These are phyloP conservation scores for Begonia masoniana DNA, from an alignment of 306 rosid species.

Conservation along the genomic window DNA sequence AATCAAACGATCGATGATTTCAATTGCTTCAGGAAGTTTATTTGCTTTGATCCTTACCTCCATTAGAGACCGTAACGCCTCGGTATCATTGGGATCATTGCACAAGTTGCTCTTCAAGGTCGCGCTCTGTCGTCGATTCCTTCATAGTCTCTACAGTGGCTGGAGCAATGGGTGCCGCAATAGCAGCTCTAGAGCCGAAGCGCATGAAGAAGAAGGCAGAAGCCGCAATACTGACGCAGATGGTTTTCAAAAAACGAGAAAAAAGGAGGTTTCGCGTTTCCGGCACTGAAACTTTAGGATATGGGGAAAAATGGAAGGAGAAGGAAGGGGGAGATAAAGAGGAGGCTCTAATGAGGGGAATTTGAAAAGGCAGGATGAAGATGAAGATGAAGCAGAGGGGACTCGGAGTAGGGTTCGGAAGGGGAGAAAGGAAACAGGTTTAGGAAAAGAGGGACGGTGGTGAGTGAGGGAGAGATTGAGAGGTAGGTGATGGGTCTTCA, in stretches of 20 bases:
- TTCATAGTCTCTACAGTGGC: constrained; percentile 17
- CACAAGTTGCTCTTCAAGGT: constrained; percentile 31
- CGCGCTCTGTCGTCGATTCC: constrained; percentile 12
- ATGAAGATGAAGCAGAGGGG: constrained; percentile 9
- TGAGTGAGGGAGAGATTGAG: constrained; percentile 30
- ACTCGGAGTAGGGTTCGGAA: constrained; percentile 17
- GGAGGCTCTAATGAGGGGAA: constrained; percentile 21
- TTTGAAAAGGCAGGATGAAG: constrained; percentile 11
- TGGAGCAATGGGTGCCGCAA: constrained; percentile 24
- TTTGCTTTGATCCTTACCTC: constrained; percentile 34
- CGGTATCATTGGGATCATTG: constrained; percentile 28
- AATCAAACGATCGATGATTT: constrained; percentile 32
- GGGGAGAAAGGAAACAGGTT: constrained; percentile 14
- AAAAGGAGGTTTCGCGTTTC: constrained; percentile 26
- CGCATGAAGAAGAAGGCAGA: constrained; percentile 44
- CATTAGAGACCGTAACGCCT: constrained; percentile 40
- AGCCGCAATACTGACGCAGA: constrained; percentile 37
- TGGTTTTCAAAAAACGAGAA: constrained; percentile 28
- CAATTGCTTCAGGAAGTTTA: constrained; percentile 44
- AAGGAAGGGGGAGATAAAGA: constrained; percentile 11
- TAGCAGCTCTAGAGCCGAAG: constrained; percentile 24
- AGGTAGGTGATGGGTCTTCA: constrained; percentile 28
- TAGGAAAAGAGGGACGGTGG: constrained; percentile 24
- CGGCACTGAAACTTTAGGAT: constrained; percentile 21
- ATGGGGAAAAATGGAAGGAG: constrained; percentile 13